Conservation (phyloP, 371 early-diverging fungal genomes). For the Mucor plumbeus region DNA sequence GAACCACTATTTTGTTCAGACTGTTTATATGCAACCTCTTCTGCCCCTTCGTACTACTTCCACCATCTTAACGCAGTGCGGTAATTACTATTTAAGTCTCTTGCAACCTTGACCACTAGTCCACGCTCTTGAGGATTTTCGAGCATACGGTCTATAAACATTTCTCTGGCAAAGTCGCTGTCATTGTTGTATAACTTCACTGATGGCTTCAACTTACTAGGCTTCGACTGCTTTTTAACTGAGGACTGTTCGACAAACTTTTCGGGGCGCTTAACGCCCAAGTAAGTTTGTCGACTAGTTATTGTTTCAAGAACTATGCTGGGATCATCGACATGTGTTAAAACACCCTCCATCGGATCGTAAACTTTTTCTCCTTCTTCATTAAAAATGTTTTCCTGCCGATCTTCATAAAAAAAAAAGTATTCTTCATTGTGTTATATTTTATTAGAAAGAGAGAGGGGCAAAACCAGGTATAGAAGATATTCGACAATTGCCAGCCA, state of each 20-base stretch:
- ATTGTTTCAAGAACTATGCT: constrained; percentile 23
- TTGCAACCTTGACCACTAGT: no score
- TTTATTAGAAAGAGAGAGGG: no score
- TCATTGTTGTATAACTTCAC: constrained; percentile 12
- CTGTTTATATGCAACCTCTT: constrained; percentile 16
- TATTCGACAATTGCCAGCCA: no score
- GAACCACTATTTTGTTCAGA: constrained; percentile 16
- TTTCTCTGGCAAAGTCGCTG: constrained; percentile 17
- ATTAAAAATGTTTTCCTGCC: no score
- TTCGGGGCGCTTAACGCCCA: constrained; percentile 26
- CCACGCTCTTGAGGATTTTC: constrained; percentile 23
- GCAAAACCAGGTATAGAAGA: no score
- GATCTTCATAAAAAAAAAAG: no score
- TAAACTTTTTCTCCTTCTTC: no score
- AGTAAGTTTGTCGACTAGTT: constrained; percentile 24
- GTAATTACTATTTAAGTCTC: no score
- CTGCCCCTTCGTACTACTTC: constrained; percentile 18
- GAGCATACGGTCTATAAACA: constrained; percentile 19
- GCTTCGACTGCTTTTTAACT: constrained; percentile 23
- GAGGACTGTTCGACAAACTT: constrained; percentile 12
- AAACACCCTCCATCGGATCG: no score
- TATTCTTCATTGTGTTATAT: no score
- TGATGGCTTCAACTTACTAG: background rate
- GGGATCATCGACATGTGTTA: constrained; percentile 11
- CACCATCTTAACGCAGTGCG: constrained; percentile 11